Evolutionary conservation across 345 rosid genomes (phyloP).

Genomic region (Bruguiera parviflora): DNA sequence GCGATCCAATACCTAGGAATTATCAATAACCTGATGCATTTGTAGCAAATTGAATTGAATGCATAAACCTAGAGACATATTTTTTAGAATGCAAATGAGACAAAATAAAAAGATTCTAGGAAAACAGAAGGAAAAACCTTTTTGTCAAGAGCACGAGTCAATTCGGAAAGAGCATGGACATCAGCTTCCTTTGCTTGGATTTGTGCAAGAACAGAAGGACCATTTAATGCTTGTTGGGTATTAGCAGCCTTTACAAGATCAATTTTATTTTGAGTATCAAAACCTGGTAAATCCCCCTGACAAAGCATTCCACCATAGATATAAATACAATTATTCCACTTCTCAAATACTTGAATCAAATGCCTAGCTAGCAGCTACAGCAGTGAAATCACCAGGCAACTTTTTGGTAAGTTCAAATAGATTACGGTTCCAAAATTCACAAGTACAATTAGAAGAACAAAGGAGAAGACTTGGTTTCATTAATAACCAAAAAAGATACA

Average conservation of each 20-base stretch:
- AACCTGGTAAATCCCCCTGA: conserved; percentile 46
- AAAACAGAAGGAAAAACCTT: conserved; percentile 23
- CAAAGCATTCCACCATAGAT: conserved; percentile 10
- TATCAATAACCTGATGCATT: no score
- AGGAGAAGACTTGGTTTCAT: background rate
- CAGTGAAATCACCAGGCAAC: background rate
- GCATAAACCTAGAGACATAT: no score
- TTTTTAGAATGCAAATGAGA: no score
- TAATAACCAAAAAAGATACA: background rate
- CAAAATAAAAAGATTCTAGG: background rate
- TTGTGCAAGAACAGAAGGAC: conserved; percentile 14
- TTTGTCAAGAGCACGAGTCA: conserved; percentile 19
- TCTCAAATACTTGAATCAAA: background rate
- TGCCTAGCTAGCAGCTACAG: background rate
- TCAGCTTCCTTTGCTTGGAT: conserved; percentile 33
- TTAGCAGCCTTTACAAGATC: conserved; percentile 37
- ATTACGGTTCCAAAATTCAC: background rate
- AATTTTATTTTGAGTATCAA: conserved; percentile 33
- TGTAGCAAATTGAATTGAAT: no score
- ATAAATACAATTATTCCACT: background rate
- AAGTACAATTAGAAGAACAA: background rate
- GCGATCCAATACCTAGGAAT: no score
- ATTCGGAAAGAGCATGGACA: conserved; percentile 29
- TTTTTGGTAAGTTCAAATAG: background rate
- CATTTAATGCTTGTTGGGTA: conserved; percentile 16